Evolutionary conservation across 1,139 yeast species (phyloP), one percentile per base, ranked within the genome.

Genomic region (Hyphopichia pseudoburtonii): DNA sequence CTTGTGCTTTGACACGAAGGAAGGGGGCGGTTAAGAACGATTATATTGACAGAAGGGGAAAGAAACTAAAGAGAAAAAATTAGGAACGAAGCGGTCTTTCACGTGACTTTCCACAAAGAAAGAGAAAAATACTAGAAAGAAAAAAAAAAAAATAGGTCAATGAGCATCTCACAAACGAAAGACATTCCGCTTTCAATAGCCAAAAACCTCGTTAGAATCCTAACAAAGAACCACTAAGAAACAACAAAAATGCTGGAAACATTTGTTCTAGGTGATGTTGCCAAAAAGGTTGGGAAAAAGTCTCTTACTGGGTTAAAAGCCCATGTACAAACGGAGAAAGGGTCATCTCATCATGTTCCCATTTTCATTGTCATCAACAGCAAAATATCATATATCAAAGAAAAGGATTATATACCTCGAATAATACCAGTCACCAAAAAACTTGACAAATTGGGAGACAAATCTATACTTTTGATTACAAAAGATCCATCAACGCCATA

Each of bases 401-500:
- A 64, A 17, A 78, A 75, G 40, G 88, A 82, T 46, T 72, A 74
- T 44, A 70, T 77, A 1, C 88, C 90, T 3, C 62, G 90, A 44
- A 76, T 85, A 32, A 71, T 85, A 27, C 85, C 87, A 2, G 45
- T 85, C n/a, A 67, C 76, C 0, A 65, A 76, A 43, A 68, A 75
- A 38, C 58, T 77, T 39, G 76, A 68, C 45, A 70, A 66, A 40
- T 55, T 73, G 3, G 72, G 67, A 17, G 72, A 70, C 23, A 64
- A 74, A 39, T 65, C 79, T 23, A 73, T 84, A 4, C 56, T 84
- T 7, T 62, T 85, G 24, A 70, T 85, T 11, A 80, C 89, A 5
- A 83, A 82, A 47, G 89, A 83, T 51, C 88, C 89, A 1, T 73
- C 82, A 2, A 66, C 73, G 1, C 64, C 71, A 2, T 83, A 78